Evolutionary conservation across 305 asterid species (phyloP).

Genomic region (Ajuga reptans): DNA sequence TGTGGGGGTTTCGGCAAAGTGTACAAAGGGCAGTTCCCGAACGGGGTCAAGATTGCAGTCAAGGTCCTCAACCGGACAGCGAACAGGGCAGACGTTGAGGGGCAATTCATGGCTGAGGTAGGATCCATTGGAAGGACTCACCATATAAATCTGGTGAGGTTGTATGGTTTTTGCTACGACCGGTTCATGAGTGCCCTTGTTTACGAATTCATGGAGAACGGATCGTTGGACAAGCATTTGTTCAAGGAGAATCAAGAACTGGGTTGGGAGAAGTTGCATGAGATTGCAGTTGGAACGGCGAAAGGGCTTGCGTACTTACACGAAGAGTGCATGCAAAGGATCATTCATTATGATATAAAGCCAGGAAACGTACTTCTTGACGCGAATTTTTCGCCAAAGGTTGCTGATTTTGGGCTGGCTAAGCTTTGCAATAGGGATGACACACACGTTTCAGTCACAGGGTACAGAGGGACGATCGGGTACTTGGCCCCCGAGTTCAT

Average conservation of each 20-base stretch:
- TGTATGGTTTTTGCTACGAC: background rate
- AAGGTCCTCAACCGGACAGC: slow-evolving; percentile 30
- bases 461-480: slow-evolving; percentile 41
- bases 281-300: slow-evolving; percentile 40
- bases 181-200: background rate
- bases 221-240: slow-evolving; percentile 34
- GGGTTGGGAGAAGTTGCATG: slow-evolving; percentile 31
- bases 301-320: slow-evolving; percentile 40
- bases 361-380: slow-evolving; percentile 39
- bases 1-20: slow-evolving; percentile 38
- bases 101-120: slow-evolving; percentile 42
- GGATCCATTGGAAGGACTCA: slow-evolving; percentile 37
- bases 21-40: slow-evolving; percentile 35
- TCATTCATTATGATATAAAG: slow-evolving; percentile 38
- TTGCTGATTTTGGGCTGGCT: slow-evolving; percentile 42
- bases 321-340: slow-evolving; percentile 34
- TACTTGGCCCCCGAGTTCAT: slow-evolving; percentile 38
- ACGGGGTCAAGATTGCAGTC: slow-evolving; percentile 33
- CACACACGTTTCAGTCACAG: slow-evolving; percentile 25
- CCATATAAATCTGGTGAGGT: slow-evolving; percentile 23
- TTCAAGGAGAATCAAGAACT: slow-evolving; percentile 16
- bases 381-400: slow-evolving; percentile 26
- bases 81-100: slow-evolving; percentile 18
- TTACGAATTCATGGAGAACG: slow-evolving; percentile 3
- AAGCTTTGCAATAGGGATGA: slow-evolving; percentile 34